A percentile compares a stretch with the other conserved stretches of the same genome.
phyloP scores from a whole-genome alignment of 768 basidiomycete genomes.

The Termitomyces sp. region DNA sequence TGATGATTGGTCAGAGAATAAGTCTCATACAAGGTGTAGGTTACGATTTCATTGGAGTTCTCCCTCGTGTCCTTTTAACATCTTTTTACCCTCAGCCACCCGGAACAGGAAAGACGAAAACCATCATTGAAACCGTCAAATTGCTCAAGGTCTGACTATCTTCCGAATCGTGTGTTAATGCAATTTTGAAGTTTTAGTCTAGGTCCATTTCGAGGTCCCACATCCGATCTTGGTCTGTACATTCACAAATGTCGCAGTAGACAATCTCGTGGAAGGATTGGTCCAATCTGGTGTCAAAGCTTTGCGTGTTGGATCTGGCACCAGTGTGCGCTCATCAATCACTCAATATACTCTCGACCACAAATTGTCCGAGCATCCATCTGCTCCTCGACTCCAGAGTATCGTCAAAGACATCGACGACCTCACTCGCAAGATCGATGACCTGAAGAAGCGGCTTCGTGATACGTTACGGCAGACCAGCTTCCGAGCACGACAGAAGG shows the following conservation, averaged over 20 bases:
- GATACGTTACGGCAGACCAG: conserved; percentile 17
- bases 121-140: conserved; percentile 81
- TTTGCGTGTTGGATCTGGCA: conserved; percentile 68
- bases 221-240: conserved; percentile 89
- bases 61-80: conserved; percentile 2
- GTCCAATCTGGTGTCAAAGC: conserved; percentile 59
- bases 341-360: conserved; percentile 57
- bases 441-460: conserved; percentile 19
- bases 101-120: conserved; percentile 91
- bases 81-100: conserved; percentile 54
- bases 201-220: conserved; percentile 78
- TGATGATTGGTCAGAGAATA: conserved; percentile 78
- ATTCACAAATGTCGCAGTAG: conserved; percentile 91
- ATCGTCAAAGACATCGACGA: conserved; percentile 35
- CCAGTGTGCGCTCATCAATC: conserved; percentile 56
- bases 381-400: conserved; percentile 39
- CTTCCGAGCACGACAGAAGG: conserved; percentile 15
- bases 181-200: conserved; percentile 4
- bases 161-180: not conserved
- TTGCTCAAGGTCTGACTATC: conserved; percentile 59
- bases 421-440: conserved; percentile 19
- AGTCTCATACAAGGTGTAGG: conserved; percentile 86
- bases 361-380: conserved; percentile 59
- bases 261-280: conserved; percentile 82
- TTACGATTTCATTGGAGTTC: conserved; percentile 2